These are phyloP conservation scores for Schoenoplectus tabernaemontani DNA, from an alignment of 202 grass and related monocot genomes.

Conservation along the genomic window DNA sequence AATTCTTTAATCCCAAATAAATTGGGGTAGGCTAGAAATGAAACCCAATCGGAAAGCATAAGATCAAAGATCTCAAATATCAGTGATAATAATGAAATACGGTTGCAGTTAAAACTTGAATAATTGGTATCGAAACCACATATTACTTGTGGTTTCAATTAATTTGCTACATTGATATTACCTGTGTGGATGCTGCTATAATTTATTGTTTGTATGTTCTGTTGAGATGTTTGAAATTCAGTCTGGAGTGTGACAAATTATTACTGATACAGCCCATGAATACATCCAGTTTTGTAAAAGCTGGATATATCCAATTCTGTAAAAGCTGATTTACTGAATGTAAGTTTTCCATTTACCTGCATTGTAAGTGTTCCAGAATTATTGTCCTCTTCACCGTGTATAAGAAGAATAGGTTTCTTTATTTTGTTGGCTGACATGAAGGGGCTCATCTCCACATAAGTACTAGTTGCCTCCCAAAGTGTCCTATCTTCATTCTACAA, in stretches of 20 bases:
- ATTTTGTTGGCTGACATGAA: constrained; percentile 98
- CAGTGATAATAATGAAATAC: no score
- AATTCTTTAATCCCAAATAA: no score
- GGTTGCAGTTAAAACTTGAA: background rate
- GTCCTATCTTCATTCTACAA: constrained; percentile 96
- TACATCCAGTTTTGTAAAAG: background rate
- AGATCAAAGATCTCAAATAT: no score
- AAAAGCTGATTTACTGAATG: background rate
- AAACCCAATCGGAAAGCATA: no score
- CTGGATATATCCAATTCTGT: background rate
- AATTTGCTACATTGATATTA: background rate
- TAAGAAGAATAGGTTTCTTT: constrained; percentile 94
- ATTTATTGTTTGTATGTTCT: background rate
- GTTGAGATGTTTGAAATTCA: background rate
- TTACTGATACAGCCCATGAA: background rate
- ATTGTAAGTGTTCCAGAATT: constrained; percentile 97
- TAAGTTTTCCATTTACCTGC: constrained; percentile 46
- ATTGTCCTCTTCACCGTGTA: constrained; percentile 97
- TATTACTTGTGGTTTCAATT: background rate
- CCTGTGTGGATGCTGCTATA: background rate
- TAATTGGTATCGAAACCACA: background rate
- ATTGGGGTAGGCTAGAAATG: no score
- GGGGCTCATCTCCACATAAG: constrained; percentile 94
- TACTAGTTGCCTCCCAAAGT: constrained; percentile 85
- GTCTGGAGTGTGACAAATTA: background rate